phyloP scores from a whole-genome alignment of 2,329 filamentous ascomycete genomes.

The Neoarthrinium moseri region DNA sequence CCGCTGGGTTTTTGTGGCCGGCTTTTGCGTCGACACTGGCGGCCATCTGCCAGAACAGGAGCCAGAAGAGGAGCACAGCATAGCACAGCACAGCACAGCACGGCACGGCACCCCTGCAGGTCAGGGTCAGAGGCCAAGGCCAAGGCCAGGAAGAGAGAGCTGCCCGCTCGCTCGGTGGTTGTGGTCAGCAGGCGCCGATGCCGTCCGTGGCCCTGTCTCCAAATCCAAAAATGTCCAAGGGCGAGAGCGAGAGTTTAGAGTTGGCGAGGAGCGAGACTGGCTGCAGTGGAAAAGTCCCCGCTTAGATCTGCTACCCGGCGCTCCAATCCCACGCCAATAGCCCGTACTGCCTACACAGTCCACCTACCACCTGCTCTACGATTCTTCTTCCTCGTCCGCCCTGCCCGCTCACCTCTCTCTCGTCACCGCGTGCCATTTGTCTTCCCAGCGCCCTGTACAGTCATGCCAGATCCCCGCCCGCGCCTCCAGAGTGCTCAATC shows the following conservation, averaged over 20 bases:
- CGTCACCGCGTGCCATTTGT: background rate
- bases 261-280: background rate
- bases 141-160: too few species aligned
- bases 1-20: too few species aligned
- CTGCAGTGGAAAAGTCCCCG: conserved; percentile 7
- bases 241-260: conserved; percentile 6
- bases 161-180: conserved; percentile 3
- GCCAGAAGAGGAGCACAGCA: too few species aligned
- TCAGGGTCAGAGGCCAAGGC: too few species aligned
- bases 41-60: too few species aligned
- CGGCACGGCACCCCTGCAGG: too few species aligned
- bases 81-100: too few species aligned
- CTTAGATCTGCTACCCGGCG: conserved; percentile 1
- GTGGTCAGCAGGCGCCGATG: conserved; percentile 6
- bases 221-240: conserved; percentile 5
- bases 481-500: background rate
- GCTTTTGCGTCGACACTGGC: too few species aligned
- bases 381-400: conserved; percentile 1
- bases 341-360: background rate
- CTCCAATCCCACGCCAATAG: background rate
- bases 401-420: too few species aligned
- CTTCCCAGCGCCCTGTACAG: conserved; percentile 1
- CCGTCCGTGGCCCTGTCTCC: background rate
- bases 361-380: too few species aligned
- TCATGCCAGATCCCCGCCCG: background rate